Base-by-base conservation (phyloP, 257 asterid genomes). In the Scutellaria galericulata region DNA sequence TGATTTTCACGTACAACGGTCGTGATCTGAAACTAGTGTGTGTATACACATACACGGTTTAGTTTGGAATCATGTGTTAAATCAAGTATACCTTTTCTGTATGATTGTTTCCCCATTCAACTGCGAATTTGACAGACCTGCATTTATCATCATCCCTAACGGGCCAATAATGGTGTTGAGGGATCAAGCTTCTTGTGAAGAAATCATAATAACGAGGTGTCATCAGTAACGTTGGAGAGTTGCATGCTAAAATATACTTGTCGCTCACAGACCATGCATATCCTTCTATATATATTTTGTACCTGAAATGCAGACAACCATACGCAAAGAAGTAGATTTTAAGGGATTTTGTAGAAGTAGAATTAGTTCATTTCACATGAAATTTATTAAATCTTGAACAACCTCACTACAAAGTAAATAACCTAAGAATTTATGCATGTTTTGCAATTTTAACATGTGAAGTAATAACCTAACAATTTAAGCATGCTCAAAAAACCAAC, bases 251-350 rank as follows among this genome's bases (percentile, higher is more conserved):
- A 27, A 93, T 93, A 35, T 90, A 93, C 53, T 93, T 93, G 58
- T 93, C 94, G 37, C 98, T 93, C 64, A 89, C 97, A 0, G 98
- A 91, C 96, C 97, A 91, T 2, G 88, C 96, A 79, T 78, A 84
- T 75, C 98, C 98, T 84, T 93, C 98, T 41, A 93, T 86, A 35
- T 89, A 93, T 3, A 93, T 93, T 69, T 91, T 93, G 83, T 91
- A 93, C 77, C 98, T 93, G 65, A 70, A 74, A 60, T 18, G 27
- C 73, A 74, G 5, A 50, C 1, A 31, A 31, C 37, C 37, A 31
- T 31, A 24, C 5, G 5, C 5, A 31, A 31, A 3, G 37, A 31
- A 31, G 2, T 31, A 31, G 4, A 2, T 31, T 27, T 31, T 31
- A 2, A 31, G 37, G 35, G 7, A 40, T 15, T 47, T 56, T 15